phyloP scores from a whole-genome alignment of 2,329 filamentous ascomycete species.

The Colletotrichum camelliae region DNA sequence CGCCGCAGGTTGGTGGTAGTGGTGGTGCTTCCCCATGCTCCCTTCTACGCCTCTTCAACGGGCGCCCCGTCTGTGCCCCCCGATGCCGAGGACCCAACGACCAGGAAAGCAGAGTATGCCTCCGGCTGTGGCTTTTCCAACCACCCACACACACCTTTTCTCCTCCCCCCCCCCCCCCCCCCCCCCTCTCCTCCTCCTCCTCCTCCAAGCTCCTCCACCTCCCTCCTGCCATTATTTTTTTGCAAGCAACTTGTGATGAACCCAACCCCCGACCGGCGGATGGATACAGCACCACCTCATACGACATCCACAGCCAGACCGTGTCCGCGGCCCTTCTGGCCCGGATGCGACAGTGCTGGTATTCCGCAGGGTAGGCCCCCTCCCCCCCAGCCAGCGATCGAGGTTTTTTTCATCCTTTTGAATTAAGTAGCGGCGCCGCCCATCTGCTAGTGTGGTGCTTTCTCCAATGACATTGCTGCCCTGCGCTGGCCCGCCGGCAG shows the following conservation, averaged over 20 bases:
- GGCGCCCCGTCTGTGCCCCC: conserved; percentile 4
- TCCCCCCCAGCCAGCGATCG: neutral
- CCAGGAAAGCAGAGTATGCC: neutral
- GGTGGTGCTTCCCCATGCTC: neutral
- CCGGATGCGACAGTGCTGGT: conserved; percentile 9
- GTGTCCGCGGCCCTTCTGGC: conserved; percentile 18
- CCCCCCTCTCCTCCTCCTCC: neutral
- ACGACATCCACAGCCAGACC: conserved; percentile 17
- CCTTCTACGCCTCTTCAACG: conserved; percentile 4
- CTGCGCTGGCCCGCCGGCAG: neutral
- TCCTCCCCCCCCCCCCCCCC: neutral
- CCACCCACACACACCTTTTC: neutral
- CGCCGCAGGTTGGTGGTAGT: neutral
- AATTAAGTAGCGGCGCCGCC: neutral
- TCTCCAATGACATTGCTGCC: neutral
- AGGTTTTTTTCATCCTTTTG: neutral
- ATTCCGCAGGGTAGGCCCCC: neutral
- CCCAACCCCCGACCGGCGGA: neutral
- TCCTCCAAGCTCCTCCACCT: neutral
- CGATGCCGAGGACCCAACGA: conserved; percentile 4
- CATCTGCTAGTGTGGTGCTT: neutral
- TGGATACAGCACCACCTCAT: neutral
- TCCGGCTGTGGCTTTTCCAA: neutral
- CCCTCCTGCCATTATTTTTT: neutral
- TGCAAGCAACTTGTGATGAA: neutral